A percentile compares a stretch with the other conserved stretches of the same genome.
These are phyloP conservation scores for Eucalyptus coolabah DNA, from an alignment of 345 rosid genomes.

Conservation along the genomic window DNA sequence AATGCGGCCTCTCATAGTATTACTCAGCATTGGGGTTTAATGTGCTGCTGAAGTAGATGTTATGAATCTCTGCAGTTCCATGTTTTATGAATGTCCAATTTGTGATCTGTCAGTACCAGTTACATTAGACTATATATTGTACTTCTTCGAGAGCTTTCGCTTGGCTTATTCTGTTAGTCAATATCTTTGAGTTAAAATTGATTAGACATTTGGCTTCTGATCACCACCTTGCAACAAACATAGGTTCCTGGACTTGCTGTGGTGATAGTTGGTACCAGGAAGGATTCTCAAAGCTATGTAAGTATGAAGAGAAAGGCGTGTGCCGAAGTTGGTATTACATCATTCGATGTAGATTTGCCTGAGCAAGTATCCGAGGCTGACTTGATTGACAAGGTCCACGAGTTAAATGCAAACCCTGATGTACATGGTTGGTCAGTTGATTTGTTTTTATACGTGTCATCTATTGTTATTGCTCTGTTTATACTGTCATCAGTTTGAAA, in stretches of 20 bases:
- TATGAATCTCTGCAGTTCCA: background rate
- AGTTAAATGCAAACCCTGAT: conserved; percentile 61
- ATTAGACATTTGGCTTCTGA: background rate
- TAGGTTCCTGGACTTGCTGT: conserved; percentile 93
- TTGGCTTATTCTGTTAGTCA: background rate
- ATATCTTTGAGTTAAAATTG: background rate
- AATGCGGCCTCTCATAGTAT: background rate
- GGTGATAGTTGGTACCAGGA: conserved; percentile 69
- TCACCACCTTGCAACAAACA: background rate
- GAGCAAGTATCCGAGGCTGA: conserved; percentile 69
- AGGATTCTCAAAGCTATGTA: conserved; percentile 88
- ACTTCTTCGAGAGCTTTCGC: background rate
- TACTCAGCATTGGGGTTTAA: background rate
- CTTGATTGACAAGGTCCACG: conserved; percentile 72
- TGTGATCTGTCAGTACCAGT: background rate
- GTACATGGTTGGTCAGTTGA: conserved; percentile 54
- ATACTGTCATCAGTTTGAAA: background rate
- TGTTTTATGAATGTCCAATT: background rate
- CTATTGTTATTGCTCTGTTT: background rate
- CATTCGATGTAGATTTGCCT: conserved; percentile 60
- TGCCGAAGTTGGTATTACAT: conserved; percentile 85
- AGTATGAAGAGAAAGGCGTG: conserved; percentile 87
- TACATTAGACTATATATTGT: background rate
- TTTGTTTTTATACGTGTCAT: background rate
- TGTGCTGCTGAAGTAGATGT: background rate